Conservation (phyloP, 2,329 filamentous ascomycete species). For the Fusarium bactridioides region DNA sequence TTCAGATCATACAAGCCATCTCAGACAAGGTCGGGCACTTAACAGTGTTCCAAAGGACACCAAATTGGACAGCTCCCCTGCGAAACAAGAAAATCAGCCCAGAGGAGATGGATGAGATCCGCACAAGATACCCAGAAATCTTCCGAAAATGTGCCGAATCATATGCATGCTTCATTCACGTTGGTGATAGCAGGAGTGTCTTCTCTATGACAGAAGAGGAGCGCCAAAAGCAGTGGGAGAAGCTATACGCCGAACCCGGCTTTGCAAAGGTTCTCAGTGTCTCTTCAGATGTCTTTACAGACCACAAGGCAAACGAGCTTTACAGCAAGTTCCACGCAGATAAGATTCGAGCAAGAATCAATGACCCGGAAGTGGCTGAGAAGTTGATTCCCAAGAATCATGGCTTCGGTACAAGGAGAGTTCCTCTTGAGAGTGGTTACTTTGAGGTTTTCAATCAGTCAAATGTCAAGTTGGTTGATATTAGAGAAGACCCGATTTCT, state of each 20-base stretch:
- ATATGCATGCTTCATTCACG: conserved; percentile 38
- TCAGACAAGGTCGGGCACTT: conserved; percentile 19
- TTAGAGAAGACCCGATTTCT: conserved; percentile 25
- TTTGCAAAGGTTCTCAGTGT: conserved; percentile 29
- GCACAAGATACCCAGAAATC: conserved; percentile 30
- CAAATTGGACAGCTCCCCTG: conserved; percentile 36
- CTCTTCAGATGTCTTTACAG: conserved; percentile 16
- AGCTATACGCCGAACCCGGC: conserved; percentile 11
- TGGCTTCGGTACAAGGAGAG: conserved; percentile 18
- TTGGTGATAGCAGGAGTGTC: conserved; percentile 9
- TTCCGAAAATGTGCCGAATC: conserved; percentile 29
- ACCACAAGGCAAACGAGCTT: conserved; percentile 19
- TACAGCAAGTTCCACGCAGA: conserved; percentile 32
- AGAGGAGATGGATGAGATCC: conserved; percentile 32
- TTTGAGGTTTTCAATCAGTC: conserved; percentile 27
- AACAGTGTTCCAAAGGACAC: conserved; percentile 31
- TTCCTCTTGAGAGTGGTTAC: conserved; percentile 31
- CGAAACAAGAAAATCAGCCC: conserved; percentile 30
- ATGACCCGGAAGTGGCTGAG: conserved; percentile 14
- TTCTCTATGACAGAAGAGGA: conserved; percentile 32
- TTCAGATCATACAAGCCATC: conserved; percentile 32
- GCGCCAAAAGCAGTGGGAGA: conserved; percentile 20
- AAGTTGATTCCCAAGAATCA: conserved; percentile 29
- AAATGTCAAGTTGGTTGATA: conserved; percentile 27
- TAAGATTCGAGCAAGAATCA: conserved; percentile 22